Percentiles rank a stretch among this genome's conserved stretches.
Evolutionary conservation across 225 moss, liverwort and hornwort species (phyloP).

Genomic region (Pseudisothecium myosuroides): DNA sequence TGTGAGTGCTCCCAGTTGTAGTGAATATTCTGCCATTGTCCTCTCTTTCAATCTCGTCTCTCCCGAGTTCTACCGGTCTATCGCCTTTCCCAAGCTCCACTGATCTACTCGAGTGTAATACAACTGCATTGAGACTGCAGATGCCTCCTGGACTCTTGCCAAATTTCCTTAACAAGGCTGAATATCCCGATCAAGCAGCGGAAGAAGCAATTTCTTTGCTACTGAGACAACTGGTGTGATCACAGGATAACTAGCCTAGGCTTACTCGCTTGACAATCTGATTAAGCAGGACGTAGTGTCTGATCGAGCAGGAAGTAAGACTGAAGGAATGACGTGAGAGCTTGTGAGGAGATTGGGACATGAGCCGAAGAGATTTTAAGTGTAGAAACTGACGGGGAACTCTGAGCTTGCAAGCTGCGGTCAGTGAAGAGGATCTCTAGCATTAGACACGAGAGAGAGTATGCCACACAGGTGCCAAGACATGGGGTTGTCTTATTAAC

Average conservation of each 20-base stretch:
- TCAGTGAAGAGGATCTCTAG: not conserved
- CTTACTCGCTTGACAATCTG: not conserved
- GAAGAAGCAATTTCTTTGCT: not conserved
- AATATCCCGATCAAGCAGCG: not conserved
- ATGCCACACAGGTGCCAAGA: not conserved
- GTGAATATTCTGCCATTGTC: not conserved
- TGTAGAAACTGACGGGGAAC: not conserved
- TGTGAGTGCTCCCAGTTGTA: constrained; percentile 8
- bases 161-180: not conserved
- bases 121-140: not conserved
- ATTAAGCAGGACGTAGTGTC: not conserved
- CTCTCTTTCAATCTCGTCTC: not conserved
- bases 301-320: not conserved
- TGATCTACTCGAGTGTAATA: not conserved
- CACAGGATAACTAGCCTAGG: not conserved
- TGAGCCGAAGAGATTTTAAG: not conserved
- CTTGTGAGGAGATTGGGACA: not conserved
- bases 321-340: not conserved
- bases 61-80: not conserved
- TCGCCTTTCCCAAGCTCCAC: not conserved
- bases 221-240: not conserved
- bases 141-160: not conserved
- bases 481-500: constrained; percentile 5
- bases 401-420: not conserved
- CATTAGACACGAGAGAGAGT: not conserved